Evolutionary conservation across 2,329 filamentous ascomycete genomes (phyloP).

Genomic region (Neonectria hederae): DNA sequence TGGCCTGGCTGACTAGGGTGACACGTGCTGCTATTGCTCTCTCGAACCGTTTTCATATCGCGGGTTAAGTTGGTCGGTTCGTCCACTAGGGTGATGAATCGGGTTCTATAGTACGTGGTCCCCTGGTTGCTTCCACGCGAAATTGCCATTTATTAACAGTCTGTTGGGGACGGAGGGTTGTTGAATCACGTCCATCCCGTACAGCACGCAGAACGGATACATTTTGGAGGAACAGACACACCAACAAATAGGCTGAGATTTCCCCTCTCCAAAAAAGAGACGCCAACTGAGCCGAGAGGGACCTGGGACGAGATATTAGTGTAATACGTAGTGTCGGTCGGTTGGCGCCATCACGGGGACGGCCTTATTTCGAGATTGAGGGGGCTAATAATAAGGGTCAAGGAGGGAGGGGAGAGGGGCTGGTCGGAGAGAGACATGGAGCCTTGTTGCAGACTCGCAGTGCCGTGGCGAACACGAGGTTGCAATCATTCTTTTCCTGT

Average conservation of each 20-base stretch:
- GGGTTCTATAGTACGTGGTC: background rate
- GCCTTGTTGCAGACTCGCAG: background rate
- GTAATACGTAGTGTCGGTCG: too few relatives aligned
- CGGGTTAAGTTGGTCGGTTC: background rate
- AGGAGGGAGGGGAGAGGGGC: conserved; percentile 5
- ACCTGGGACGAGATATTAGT: conserved; percentile 19
- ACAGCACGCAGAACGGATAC: background rate
- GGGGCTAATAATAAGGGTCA: background rate
- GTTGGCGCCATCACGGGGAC: background rate
- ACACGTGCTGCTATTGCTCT: conserved; percentile 2
- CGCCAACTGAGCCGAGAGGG: conserved; percentile 7
- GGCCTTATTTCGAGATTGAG: conserved; percentile 10
- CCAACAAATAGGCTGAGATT: conserved; percentile 11
- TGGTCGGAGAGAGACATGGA: conserved; percentile 2
- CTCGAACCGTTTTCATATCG: background rate
- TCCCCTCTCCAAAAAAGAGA: conserved; percentile 15
- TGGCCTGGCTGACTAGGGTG: background rate
- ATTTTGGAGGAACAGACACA: background rate
- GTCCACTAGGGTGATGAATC: background rate
- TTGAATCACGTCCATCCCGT: background rate
- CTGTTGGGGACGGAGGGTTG: background rate
- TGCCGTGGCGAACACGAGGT: conserved; percentile 17
- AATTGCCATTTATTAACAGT: background rate
- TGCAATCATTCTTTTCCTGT: conserved; percentile 9
- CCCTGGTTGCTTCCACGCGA: background rate